Evolutionary conservation across 768 basidiomycete genomes (phyloP), one percentile per base, ranked within the genome.

Genomic region (Holtermanniella nyarrowii): DNA sequence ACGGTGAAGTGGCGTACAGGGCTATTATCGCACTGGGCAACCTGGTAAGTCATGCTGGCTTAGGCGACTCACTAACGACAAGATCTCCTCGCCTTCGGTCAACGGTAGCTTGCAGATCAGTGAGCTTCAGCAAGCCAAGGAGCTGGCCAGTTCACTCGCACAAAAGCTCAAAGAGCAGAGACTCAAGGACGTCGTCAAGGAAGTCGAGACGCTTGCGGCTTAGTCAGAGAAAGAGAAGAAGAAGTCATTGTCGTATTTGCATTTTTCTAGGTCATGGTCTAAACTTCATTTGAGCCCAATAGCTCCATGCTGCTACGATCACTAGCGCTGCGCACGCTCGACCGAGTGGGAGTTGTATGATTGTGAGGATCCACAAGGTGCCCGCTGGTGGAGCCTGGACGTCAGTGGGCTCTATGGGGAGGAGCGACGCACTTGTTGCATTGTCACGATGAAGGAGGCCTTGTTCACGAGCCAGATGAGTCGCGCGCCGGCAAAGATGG

Each of bases 381-480:
- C 68, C 69, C 43, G 69, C 59, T 4, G 69, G 56, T 5, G 69
- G 67, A 12, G 67, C 69, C 69, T 71, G 49, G 12, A n/a, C 18
- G 37, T 7, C 26, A 42, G 5, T 42, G 20, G 20, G 47, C 16
- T 23, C 16, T 26, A 18, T 26, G 51, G 18, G 11, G 4, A 16
- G 40, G 14, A 14, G 10, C 21, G 18, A 55, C 61, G 44, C 37
- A 68, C 69, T 53, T 71, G 65, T 24, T 54, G 57, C 23, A 66
- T 71, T 3, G 60, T 59, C 12, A 63, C 22, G 14, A 52, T 39
- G 61, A 61, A 71, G 37, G 55, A 54, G 10, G 66, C 65, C 46
- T 64, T 63, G 52, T 71, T 71, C 18, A 71, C 60, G 3, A 71
- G 46, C 67, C 67, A 71, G 11, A 71, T 64, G 18, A 71, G 52